Conservation (phyloP, 2,329 filamentous ascomycete species). For the Chaetomium olivaceum region DNA sequence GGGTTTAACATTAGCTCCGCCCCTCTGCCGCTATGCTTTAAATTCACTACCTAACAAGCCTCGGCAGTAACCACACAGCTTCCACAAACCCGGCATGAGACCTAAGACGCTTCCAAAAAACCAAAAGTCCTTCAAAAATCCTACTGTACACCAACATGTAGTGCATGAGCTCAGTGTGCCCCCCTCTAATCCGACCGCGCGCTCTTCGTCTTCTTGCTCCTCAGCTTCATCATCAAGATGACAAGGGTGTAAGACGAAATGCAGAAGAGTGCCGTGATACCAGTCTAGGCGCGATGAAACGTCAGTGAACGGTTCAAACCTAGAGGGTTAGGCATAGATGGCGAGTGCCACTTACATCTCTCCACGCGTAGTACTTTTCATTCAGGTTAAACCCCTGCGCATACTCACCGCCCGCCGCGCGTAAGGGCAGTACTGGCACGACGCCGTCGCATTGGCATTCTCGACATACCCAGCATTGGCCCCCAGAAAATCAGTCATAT, state of each 20-base stretch:
- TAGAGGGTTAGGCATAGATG: background rate
- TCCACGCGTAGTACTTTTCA: conserved; percentile 11
- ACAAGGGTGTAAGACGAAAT: conserved; percentile 11
- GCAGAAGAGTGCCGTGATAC: conserved; percentile 13
- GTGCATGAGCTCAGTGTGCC: no score
- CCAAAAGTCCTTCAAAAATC: no score
- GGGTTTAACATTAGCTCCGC: background rate
- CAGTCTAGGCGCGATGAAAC: background rate
- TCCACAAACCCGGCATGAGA: no score
- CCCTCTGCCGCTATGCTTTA: no score
- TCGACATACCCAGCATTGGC: conserved; percentile 10
- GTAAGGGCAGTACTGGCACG: conserved; percentile 10
- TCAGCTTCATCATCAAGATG: conserved; percentile 11
- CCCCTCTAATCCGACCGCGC: conserved; percentile 7
- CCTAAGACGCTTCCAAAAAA: no score
- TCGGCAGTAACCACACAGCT: no score
- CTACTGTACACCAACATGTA: no score
- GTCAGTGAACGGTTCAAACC: background rate
- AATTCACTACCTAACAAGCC: no score
- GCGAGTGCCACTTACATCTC: conserved; percentile 9
- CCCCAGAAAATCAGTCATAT: background rate
- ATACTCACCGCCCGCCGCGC: conserved; percentile 11
- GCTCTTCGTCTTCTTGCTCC: conserved; percentile 13
- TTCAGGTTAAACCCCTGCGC: conserved; percentile 11
- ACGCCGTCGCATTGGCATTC: background rate